phyloP scores from a whole-genome alignment of 2,329 filamentous ascomycete genomes.

The Thermomyces lanuginosus region DNA sequence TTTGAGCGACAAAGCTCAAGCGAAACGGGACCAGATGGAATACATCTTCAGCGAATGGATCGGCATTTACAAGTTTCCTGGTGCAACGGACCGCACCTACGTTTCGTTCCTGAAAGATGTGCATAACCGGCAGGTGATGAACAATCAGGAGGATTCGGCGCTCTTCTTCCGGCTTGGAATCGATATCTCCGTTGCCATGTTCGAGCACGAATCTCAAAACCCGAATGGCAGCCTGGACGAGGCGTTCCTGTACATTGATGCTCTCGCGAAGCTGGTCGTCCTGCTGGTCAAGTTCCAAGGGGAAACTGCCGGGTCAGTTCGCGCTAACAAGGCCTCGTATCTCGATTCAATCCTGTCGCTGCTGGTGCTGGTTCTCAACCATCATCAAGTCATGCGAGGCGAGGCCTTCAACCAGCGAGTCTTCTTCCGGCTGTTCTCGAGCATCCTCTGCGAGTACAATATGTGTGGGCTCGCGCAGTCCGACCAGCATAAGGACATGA shows the following conservation, averaged over 20 bases:
- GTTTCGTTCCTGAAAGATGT: conserved; percentile 72
- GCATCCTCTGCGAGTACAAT: conserved; percentile 61
- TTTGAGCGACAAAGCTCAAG: conserved; percentile 39
- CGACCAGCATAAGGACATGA: conserved; percentile 50
- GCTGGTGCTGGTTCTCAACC: conserved; percentile 64
- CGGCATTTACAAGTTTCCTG: conserved; percentile 60
- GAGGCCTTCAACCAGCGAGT: conserved; percentile 75
- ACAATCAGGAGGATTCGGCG: conserved; percentile 57
- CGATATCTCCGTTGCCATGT: conserved; percentile 61
- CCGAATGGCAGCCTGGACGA: conserved; percentile 44
- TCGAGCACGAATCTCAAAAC: conserved; percentile 52
- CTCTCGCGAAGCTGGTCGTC: conserved; percentile 64
- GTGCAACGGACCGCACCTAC: conserved; percentile 54
- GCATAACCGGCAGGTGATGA: conserved; percentile 56
- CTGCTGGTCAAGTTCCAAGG: conserved; percentile 58
- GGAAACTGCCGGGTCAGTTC: conserved; percentile 41
- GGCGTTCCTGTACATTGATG: conserved; percentile 54
- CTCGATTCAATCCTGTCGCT: conserved; percentile 64
- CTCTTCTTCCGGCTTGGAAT: conserved; percentile 67
- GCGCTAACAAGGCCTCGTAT: conserved; percentile 50
- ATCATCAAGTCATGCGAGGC: conserved; percentile 65
- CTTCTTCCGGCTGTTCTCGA: conserved; percentile 79
- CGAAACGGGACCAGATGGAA: conserved; percentile 68
- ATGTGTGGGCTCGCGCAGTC: conserved; percentile 41
- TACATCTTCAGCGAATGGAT: conserved; percentile 97